phyloP scores from a whole-genome alignment of 306 rosid species.

The Medicago ruthenica region DNA sequence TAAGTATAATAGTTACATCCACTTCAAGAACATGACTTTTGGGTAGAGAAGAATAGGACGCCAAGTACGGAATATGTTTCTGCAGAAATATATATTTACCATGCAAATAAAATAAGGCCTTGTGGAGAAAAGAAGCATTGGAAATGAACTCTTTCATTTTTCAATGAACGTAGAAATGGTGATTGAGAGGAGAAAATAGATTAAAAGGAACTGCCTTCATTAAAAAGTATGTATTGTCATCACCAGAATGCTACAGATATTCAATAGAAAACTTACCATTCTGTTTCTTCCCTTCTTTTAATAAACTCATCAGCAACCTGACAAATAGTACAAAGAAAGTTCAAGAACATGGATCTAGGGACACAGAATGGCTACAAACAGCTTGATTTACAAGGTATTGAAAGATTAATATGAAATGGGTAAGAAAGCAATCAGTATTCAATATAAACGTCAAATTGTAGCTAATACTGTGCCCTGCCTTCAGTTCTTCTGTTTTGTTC shows the following conservation, averaged over 20 bases:
- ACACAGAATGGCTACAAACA: constrained; percentile 28
- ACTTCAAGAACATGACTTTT: background rate
- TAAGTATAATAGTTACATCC: no score
- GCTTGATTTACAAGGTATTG: background rate
- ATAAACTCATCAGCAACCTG: constrained; percentile 96
- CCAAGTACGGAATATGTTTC: constrained; percentile 11
- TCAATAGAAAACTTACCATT: constrained; percentile 67
- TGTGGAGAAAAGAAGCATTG: background rate
- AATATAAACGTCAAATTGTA: constrained; percentile 23
- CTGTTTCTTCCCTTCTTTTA: constrained; percentile 87
- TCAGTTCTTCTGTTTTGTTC: constrained; percentile 8
- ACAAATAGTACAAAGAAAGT: constrained; percentile 32
- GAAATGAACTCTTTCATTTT: no score
- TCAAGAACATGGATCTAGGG: constrained; percentile 25
- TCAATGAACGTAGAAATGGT: no score
- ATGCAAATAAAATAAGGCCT: background rate
- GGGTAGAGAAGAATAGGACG: background rate
- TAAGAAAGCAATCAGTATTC: constrained; percentile 23
- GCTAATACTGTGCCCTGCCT: background rate
- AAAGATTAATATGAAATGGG: background rate
- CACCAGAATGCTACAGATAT: constrained; percentile 31
- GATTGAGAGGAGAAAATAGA: no score
- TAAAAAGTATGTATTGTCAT: constrained; percentile 16
- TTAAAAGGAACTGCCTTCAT: background rate
- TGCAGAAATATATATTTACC: background rate